Conservation (phyloP, 306 rosid species). For the Geum urbanum region DNA sequence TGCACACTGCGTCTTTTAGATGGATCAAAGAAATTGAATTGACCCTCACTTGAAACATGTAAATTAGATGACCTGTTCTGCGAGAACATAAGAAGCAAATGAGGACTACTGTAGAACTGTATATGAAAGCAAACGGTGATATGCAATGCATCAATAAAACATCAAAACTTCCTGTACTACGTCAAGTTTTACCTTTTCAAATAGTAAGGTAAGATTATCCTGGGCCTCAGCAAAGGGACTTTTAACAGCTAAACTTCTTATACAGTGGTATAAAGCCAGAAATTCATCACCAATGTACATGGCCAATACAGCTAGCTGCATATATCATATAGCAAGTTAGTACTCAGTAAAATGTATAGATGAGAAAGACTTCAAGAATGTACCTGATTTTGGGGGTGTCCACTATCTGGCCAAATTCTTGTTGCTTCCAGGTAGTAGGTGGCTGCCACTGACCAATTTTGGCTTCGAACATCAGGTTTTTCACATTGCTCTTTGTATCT, state of each 20-base stretch:
- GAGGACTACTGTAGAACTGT: conserved; percentile 24
- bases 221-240: conserved; percentile 94
- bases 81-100: conserved; percentile 39
- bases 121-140: not conserved
- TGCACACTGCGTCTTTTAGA: conserved; percentile 28
- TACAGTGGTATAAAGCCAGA: conserved; percentile 93
- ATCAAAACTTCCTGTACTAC: not conserved
- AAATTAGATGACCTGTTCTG: conserved; percentile 74
- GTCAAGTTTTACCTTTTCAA: conserved; percentile 64
- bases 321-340: not conserved
- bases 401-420: conserved; percentile 89
- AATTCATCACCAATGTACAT: conserved; percentile 83
- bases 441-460: conserved; percentile 90
- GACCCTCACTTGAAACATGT: conserved; percentile 29
- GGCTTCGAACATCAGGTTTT: conserved; percentile 46
- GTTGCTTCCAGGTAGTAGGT: conserved; percentile 82
- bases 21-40: conserved; percentile 49
- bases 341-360: not conserved
- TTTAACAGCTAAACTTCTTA: conserved; percentile 82
- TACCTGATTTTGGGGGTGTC: conserved; percentile 97
- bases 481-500: conserved; percentile 80
- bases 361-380: not conserved
- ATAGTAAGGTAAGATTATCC: conserved; percentile 70
- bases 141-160: not conserved
- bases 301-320: conserved; percentile 94